Evolutionary conservation across 208 protist genomes (phyloP).

Genomic region (Acanthamoeba culbertsoni): DNA sequence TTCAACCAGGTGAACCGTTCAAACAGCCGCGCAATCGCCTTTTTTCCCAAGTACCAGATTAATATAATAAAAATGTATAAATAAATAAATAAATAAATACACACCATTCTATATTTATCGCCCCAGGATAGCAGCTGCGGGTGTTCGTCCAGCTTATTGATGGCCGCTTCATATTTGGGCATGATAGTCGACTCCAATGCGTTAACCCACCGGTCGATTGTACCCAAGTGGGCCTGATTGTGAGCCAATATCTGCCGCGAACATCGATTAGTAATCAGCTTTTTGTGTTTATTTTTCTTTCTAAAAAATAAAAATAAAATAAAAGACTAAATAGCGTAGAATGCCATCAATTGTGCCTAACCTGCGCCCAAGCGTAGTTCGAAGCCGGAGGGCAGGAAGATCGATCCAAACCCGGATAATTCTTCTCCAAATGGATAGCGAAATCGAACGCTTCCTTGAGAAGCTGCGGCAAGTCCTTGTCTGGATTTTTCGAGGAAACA

Average conservation of each 20-base stretch:
- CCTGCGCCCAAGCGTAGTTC: not conserved
- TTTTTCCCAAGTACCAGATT: not conserved
- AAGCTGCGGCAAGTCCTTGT: not conserved
- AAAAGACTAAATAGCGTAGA: no score
- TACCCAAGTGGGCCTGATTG: not conserved
- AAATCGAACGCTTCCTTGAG: slow-evolving; percentile 21
- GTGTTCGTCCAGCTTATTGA: not conserved
- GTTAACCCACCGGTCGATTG: not conserved
- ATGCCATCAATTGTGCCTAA: no score
- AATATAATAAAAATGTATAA: not conserved
- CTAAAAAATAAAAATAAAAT: no score
- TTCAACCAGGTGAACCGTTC: slow-evolving; percentile 7
- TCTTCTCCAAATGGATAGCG: not conserved
- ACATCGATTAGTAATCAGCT: no score
- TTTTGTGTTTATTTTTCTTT: no score
- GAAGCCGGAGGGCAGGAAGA: not conserved
- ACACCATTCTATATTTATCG: not conserved
- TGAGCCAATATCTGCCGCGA: not conserved
- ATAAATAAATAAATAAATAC: not conserved
- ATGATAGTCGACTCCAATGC: not conserved
- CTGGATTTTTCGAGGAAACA: no score
- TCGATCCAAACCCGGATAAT: not conserved
- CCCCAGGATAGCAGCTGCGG: not conserved
- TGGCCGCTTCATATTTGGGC: not conserved
- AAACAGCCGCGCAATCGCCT: not conserved